Percentiles rank a stretch among this genome's conserved stretches.
Evolutionary conservation across 345 rosid genomes (phyloP).

Genomic region (Microcos paniculata): DNA sequence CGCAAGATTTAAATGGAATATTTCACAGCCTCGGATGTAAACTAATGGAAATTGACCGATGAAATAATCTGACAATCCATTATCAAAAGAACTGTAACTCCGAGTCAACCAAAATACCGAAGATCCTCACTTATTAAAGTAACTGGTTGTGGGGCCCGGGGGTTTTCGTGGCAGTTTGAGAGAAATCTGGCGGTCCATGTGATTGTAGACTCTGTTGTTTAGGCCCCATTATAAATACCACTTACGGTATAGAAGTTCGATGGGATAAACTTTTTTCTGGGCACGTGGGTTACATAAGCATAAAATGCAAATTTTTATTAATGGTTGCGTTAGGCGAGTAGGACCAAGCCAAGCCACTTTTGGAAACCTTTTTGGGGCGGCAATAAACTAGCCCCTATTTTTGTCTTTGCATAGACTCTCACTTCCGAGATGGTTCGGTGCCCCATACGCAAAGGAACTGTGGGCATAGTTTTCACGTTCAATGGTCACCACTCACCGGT

Average conservation of each 20-base stretch:
- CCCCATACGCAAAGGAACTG: too few relatives aligned
- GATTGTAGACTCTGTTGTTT: neutral
- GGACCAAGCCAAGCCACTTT: slow-evolving; percentile 6
- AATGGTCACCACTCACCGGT: neutral
- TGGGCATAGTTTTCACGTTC: neutral
- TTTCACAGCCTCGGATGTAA: neutral
- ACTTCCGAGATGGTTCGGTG: neutral
- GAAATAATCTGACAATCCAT: neutral
- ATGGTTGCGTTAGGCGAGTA: neutral
- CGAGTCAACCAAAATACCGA: neutral
- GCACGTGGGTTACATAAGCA: too few relatives aligned
- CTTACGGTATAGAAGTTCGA: neutral
- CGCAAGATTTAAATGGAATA: slow-evolving; percentile 7
- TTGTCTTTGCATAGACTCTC: neutral
- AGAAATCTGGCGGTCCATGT: neutral
- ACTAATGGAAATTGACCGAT: neutral
- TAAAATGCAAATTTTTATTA: neutral
- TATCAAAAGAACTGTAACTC: neutral
- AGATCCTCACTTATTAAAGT: neutral
- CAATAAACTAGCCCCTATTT: neutral
- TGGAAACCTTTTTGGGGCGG: neutral
- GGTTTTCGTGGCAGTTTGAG: neutral
- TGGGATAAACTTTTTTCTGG: neutral
- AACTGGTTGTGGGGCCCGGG: neutral
- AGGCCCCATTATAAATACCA: neutral